Evolutionary conservation across 179 eudicot species (phyloP), one percentile per base, ranked within the genome.

Genomic region (Corrigiola litoralis): DNA sequence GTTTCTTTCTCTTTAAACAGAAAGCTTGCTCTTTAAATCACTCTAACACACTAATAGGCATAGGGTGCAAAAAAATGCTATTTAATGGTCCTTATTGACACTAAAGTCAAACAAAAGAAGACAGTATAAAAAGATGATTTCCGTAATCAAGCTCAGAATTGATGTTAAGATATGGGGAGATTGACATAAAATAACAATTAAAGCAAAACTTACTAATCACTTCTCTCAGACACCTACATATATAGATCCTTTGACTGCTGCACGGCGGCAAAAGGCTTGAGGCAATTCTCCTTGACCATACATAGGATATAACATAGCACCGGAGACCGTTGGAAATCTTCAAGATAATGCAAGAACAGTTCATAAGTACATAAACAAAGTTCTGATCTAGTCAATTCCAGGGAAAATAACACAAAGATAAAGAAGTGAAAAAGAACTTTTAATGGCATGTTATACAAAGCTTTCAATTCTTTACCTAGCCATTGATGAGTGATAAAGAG

Each of bases 191-290:
- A 24, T 7, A 25, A 11, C 25, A 54, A 46, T 36, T 28, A 40
- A 44, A 23, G 34, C 25, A 61, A 70, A 33, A 34, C 17, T 21
- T 31, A 69, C 47, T 17, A 29, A 14, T 4, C 40, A 58, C 50
- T 53, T 42, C 47, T 53, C 33, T 41, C 12, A 41, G 36, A 55
- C 48, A 73, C 84, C 58, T 87, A 92, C 96, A 81, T 92, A 80
- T 59, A 90, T 57, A 80, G 87, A 90, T 75, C 98, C 98, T 82
- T 92, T 92, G 67, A 92, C 98, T 49, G 98, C 98, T 72, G 98
- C 96, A 78, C 92, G 90, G 9, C 96, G 92, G 57, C 95, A 92
- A 70, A 92, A 85, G 33, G 92, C 90, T 69, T 90, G 98, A 41
- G 96, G 82, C 65, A 92, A 68, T 74, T 92, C 98, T 70, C 98